Conservation (phyloP, 441 rosid genomes). For the Gossypium armourianum region DNA sequence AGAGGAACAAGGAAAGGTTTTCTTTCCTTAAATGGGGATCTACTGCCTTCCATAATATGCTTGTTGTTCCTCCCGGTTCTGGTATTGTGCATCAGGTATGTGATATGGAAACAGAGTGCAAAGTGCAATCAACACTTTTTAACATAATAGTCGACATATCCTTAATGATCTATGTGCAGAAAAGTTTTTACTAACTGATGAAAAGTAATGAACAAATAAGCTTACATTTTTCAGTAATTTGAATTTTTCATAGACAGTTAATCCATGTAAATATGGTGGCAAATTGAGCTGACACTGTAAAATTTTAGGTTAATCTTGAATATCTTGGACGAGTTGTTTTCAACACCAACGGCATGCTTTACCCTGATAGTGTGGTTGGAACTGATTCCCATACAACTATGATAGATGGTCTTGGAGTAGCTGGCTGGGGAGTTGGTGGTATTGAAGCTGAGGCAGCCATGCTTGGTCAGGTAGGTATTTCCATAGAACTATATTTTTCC, state of each 20-base stretch:
- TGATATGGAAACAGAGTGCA: conserved; percentile 1
- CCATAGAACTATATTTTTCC: neutral
- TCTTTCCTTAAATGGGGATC: conserved; percentile 98
- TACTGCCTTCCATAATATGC: conserved; percentile 81
- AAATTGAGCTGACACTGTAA: conserved; percentile 14
- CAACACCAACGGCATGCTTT: conserved; percentile 60
- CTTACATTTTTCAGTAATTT: neutral
- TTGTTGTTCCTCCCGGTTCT: conserved; percentile 98
- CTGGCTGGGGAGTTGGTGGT: conserved; percentile 99
- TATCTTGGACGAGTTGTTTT: conserved; percentile 93
- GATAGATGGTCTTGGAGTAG: conserved; percentile 97
- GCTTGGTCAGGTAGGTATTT: conserved; percentile 86
- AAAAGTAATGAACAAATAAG: neutral
- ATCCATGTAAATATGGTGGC: conserved; percentile 4
- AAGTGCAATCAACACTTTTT: neutral
- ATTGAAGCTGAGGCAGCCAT: conserved; percentile 96
- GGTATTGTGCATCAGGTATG: conserved; percentile 96
- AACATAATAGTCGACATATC: neutral
- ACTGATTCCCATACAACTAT: conserved; percentile 97
- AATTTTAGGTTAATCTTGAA: conserved; percentile 85
- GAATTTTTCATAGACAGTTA: neutral
- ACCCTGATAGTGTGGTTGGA: conserved; percentile 97
- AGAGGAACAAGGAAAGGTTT: conserved; percentile 95
- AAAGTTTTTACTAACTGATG: neutral
- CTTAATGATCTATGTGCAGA: neutral